Evolutionary conservation across 2,329 filamentous ascomycete species (phyloP).

Genomic region (Cryphonectria parasitica): DNA sequence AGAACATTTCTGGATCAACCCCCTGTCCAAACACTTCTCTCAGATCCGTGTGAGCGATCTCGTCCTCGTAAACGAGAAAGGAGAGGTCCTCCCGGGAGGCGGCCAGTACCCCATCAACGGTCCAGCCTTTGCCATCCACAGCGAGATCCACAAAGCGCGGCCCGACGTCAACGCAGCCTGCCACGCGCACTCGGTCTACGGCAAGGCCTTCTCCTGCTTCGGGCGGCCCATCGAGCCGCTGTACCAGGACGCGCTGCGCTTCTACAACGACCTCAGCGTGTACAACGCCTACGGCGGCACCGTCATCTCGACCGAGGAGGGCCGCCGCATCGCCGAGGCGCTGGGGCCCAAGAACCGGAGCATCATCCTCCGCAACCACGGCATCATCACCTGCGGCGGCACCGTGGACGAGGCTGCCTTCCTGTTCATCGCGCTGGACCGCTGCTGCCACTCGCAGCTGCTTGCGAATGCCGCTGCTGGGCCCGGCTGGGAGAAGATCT

Average conservation of each 20-base stretch:
- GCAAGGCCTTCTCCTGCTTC: constrained; percentile 54
- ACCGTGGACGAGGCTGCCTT: constrained; percentile 5
- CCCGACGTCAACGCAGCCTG: constrained; percentile 58
- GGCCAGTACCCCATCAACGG: constrained; percentile 6
- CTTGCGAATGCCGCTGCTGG: constrained; percentile 22
- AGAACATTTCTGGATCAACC: constrained; percentile 61
- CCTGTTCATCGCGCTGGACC: constrained; percentile 10
- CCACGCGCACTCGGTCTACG: constrained; percentile 62
- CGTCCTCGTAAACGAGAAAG: constrained; percentile 60
- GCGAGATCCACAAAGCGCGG: constrained; percentile 61
- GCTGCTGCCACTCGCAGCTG: constrained; percentile 15
- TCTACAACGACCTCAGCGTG: constrained; percentile 13
- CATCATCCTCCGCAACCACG: constrained; percentile 14
- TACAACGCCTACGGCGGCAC: constrained; percentile 9
- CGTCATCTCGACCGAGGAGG: constrained; percentile 2
- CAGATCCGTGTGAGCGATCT: constrained; percentile 63
- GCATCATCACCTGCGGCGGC: constrained; percentile 4
- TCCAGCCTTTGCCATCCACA: constrained; percentile 63
- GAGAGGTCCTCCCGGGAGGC: constrained; percentile 33
- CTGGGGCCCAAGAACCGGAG: constrained; percentile 14
- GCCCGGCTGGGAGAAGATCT: constrained; percentile 35
- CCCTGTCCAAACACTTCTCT: constrained; percentile 61
- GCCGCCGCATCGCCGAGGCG: constrained; percentile 1
- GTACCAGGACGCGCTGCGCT: constrained; percentile 7
- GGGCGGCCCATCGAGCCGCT: neutral